These are phyloP conservation scores for Paramecium primaurelia DNA, from an alignment of 73 alveolate species.

Conservation along the genomic window DNA sequence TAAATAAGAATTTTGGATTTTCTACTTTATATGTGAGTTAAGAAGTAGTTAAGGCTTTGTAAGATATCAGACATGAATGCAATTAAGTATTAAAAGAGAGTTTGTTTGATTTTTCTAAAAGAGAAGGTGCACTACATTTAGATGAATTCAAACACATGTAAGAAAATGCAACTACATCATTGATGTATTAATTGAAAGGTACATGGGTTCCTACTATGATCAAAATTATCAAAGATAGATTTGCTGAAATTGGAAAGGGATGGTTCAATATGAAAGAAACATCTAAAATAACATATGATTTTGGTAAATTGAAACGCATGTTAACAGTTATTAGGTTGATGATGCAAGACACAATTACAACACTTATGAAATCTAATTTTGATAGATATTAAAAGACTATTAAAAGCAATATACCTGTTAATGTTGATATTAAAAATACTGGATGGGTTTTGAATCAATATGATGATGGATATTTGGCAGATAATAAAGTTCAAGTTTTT, in stretches of 20 bases:
- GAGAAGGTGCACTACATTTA: slow-evolving; percentile 56
- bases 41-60: slow-evolving; percentile 79
- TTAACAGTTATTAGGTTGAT: slow-evolving; percentile 93
- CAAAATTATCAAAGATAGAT: slow-evolving; percentile 87
- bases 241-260: slow-evolving; percentile 97
- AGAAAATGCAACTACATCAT: slow-evolving; percentile 83
- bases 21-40: slow-evolving; percentile 78
- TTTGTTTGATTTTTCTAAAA: neutral
- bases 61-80: slow-evolving; percentile 87
- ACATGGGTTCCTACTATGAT: slow-evolving; percentile 92
- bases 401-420: slow-evolving; percentile 72
- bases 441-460: slow-evolving; percentile 74
- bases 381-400: slow-evolving; percentile 76
- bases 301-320: slow-evolving; percentile 94
- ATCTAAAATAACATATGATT: slow-evolving; percentile 97
- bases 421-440: slow-evolving; percentile 78
- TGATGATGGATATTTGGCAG: slow-evolving; percentile 52
- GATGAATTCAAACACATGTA: slow-evolving; percentile 95
- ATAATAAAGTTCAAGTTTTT: neutral
- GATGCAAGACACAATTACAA: slow-evolving; percentile 86
- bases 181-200: slow-evolving; percentile 79
- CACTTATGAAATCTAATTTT: slow-evolving; percentile 25
- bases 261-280: slow-evolving; percentile 97
- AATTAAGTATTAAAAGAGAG: slow-evolving; percentile 8
- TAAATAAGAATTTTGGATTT: slow-evolving; percentile 82